A percentile compares a stretch with the other conserved stretches of the same genome.
Conservation (phyloP, 176 grass and related monocot genomes). For the Rhynchospora tenuis region DNA sequence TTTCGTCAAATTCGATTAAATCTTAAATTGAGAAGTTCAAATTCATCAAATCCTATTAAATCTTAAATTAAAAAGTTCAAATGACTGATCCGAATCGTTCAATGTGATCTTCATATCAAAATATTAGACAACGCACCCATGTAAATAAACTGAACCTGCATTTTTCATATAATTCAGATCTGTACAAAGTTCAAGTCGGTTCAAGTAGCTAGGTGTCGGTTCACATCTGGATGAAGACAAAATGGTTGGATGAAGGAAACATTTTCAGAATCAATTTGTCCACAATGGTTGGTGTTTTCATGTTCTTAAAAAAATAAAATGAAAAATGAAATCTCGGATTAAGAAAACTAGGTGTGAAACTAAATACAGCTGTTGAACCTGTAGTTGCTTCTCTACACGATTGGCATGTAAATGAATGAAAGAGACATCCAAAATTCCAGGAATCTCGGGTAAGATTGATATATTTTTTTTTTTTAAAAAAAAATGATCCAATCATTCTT, state of each 20-base stretch:
- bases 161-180: too few species aligned
- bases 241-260: neutral
- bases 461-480: too few species aligned
- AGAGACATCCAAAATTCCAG: neutral
- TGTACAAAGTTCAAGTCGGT: neutral
- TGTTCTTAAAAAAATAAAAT: neutral
- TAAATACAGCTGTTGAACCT: neutral
- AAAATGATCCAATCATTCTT: slow-evolving; percentile 4
- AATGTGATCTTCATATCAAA: too few species aligned
- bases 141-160: too few species aligned
- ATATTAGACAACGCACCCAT: too few species aligned
- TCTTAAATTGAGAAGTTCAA: too few species aligned
- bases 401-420: neutral
- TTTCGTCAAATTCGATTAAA: too few species aligned
- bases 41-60: too few species aligned
- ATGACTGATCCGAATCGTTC: too few species aligned
- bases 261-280: neutral
- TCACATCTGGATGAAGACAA: neutral
- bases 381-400: neutral
- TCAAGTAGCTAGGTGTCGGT: neutral
- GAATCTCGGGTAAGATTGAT: slow-evolving; percentile 17
- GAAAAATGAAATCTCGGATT: neutral
- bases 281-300: neutral
- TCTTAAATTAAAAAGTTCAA: too few species aligned
- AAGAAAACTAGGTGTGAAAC: slow-evolving; percentile 20